Evolutionary conservation across 2,329 filamentous ascomycete genomes (phyloP).

Genomic region (Trichoderma arundinaceum): DNA sequence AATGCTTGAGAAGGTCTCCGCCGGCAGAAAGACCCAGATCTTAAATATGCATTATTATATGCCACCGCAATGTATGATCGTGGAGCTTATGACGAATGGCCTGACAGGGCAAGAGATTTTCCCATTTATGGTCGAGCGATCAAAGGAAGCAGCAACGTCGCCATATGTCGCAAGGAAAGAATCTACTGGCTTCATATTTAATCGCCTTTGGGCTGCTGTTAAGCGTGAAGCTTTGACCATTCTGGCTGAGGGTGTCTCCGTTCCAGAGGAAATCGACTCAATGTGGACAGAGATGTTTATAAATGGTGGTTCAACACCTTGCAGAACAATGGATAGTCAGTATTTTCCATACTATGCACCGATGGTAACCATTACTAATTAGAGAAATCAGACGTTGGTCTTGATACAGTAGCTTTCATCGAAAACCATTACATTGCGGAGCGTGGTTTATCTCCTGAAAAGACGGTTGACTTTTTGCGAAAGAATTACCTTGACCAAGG

Average conservation of each 20-base stretch:
- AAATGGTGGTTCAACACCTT: conserved; percentile 35
- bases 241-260: conserved; percentile 55
- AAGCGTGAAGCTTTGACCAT: conserved; percentile 59
- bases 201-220: conserved; percentile 62
- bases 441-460: conserved; percentile 46
- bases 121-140: conserved; percentile 50
- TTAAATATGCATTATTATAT: conserved; percentile 60
- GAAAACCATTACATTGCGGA: conserved; percentile 59
- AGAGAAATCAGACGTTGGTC: conserved; percentile 45
- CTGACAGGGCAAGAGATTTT: conserved; percentile 51
- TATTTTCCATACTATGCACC: conserved; percentile 39
- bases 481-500: not conserved
- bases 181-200: conserved; percentile 61
- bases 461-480: conserved; percentile 4
- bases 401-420: conserved; percentile 60
- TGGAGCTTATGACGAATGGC: conserved; percentile 61
- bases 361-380: not conserved
- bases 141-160: conserved; percentile 48
- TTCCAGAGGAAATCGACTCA: conserved; percentile 55
- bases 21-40: conserved; percentile 46
- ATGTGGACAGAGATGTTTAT: conserved; percentile 51
- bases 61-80: conserved; percentile 52
- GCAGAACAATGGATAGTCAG: conserved; percentile 45
- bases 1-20: conserved; percentile 52
- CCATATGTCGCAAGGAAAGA: conserved; percentile 53